A percentile compares a stretch with the other conserved stretches of the same genome.
phyloP scores from a whole-genome alignment of 495 filamentous ascomycete genomes.

The Tuber borchii region DNA sequence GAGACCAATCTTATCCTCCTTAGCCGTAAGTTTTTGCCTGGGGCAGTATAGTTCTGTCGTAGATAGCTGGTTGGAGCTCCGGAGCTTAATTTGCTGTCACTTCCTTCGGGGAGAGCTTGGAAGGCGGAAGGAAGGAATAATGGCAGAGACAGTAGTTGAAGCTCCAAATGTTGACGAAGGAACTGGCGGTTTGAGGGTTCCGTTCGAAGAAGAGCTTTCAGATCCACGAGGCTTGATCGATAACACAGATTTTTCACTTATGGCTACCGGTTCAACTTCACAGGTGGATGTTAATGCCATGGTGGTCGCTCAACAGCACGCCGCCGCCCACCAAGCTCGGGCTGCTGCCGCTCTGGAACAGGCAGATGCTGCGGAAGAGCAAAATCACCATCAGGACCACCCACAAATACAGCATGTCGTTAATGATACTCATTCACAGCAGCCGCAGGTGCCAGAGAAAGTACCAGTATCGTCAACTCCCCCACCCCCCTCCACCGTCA shows the following conservation, averaged over 20 bases:
- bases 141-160: constrained; percentile 32
- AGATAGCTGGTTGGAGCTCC: constrained; percentile 15
- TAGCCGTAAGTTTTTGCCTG: neutral
- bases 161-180: constrained; percentile 30
- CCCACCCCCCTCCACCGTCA: constrained; percentile 12
- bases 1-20: constrained; percentile 1
- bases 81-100: constrained; percentile 12
- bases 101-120: constrained; percentile 18
- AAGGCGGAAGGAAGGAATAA: constrained; percentile 19
- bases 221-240: constrained; percentile 11
- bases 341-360: constrained; percentile 39
- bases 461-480: constrained; percentile 20
- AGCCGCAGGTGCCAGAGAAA: constrained; percentile 26
- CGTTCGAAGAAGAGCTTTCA: constrained; percentile 33
- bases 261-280: constrained; percentile 19
- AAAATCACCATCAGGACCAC: constrained; percentile 23
- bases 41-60: neutral
- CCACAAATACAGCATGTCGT: constrained; percentile 26
- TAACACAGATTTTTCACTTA: constrained; percentile 18
- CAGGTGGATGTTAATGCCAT: constrained; percentile 32
- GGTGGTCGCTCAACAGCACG: constrained; percentile 37
- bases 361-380: constrained; percentile 32
- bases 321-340: constrained; percentile 36
- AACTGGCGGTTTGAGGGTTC: constrained; percentile 27
- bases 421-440: constrained; percentile 18